A percentile compares a stretch with the other conserved stretches of the same genome.
phyloP scores from a whole-genome alignment of 73 alveolate genomes.

The Loxodes magnus region DNA sequence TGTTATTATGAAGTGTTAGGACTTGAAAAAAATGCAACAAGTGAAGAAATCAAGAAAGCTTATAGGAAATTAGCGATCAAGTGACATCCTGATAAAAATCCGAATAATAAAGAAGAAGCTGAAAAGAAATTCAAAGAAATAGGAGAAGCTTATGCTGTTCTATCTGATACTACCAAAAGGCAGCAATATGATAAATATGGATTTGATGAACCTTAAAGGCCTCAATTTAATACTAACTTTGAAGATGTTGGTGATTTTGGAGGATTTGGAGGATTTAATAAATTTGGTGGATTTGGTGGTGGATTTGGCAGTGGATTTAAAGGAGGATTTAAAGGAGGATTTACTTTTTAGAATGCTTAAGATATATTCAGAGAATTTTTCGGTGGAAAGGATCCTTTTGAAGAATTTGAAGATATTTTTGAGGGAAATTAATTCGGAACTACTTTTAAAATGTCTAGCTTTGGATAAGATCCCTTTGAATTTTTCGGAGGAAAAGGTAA shows the following conservation, averaged over 20 bases:
- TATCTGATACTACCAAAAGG: slow-evolving; percentile 80
- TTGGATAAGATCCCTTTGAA: slow-evolving; percentile 35
- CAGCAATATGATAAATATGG: slow-evolving; percentile 88
- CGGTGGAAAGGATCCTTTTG: slow-evolving; percentile 81
- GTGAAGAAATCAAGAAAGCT: slow-evolving; percentile 79
- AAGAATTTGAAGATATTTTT: slow-evolving; percentile 40
- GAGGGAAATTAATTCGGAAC: neutral
- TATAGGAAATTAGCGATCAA: slow-evolving; percentile 78
- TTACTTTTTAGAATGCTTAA: slow-evolving; percentile 46
- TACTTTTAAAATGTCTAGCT: too few species aligned
- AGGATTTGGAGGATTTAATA: too few species aligned
- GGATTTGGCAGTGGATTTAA: too few species aligned
- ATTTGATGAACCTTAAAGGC: slow-evolving; percentile 52
- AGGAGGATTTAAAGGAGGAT: too few species aligned
- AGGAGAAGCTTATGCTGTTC: slow-evolving; percentile 93
- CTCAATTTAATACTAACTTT: too few species aligned
- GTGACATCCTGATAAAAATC: slow-evolving; percentile 95
- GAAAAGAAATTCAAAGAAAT: slow-evolving; percentile 81
- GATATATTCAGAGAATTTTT: slow-evolving; percentile 62
- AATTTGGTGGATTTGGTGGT: too few species aligned
- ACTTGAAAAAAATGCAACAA: slow-evolving; percentile 57
- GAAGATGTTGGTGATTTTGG: too few species aligned
- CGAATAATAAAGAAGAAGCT: slow-evolving; percentile 74
- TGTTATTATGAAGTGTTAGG: slow-evolving; percentile 68
- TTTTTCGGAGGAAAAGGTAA: slow-evolving; percentile 36